phyloP scores from a whole-genome alignment of 176 grass and related monocot species.

The Leersia perrieri region DNA sequence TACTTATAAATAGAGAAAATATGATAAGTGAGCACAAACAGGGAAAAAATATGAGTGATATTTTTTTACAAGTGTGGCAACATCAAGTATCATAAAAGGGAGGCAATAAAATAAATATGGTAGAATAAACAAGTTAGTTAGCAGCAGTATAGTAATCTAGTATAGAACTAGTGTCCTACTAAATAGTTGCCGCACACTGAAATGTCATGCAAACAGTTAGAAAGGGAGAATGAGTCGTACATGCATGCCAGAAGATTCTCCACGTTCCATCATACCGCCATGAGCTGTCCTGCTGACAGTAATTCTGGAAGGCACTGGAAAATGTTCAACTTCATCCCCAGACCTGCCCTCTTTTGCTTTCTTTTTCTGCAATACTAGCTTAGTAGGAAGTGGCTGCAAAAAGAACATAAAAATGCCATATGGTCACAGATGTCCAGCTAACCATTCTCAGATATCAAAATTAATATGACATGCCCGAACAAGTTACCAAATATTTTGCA shows the following conservation, averaged over 20 bases:
- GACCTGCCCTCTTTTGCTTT: constrained; percentile 93
- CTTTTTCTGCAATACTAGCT: constrained; percentile 93
- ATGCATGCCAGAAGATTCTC: constrained; percentile 73
- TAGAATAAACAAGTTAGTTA: constrained; percentile 5
- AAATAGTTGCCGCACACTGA: background rate
- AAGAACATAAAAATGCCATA: constrained; percentile 26
- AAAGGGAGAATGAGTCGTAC: constrained; percentile 44
- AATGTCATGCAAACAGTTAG: constrained; percentile 1
- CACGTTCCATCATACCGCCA: constrained; percentile 56
- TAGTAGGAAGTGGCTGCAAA: constrained; percentile 86
- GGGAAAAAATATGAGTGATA: background rate
- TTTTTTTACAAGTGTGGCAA: background rate
- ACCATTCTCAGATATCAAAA: constrained; percentile 16
- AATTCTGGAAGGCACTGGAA: constrained; percentile 82
- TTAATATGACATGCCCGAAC: background rate
- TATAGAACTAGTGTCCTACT: background rate
- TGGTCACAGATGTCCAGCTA: constrained; percentile 21
- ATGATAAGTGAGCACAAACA: background rate
- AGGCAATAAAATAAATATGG: background rate
- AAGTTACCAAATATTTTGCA: constrained; percentile 93
- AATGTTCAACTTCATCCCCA: constrained; percentile 88
- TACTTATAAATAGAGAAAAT: background rate
- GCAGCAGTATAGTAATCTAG: constrained; percentile 7
- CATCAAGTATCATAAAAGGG: background rate
- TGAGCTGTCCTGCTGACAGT: constrained; percentile 63